Conservation (phyloP, 2,329 filamentous ascomycete species). For the Penicillium sp. region DNA sequence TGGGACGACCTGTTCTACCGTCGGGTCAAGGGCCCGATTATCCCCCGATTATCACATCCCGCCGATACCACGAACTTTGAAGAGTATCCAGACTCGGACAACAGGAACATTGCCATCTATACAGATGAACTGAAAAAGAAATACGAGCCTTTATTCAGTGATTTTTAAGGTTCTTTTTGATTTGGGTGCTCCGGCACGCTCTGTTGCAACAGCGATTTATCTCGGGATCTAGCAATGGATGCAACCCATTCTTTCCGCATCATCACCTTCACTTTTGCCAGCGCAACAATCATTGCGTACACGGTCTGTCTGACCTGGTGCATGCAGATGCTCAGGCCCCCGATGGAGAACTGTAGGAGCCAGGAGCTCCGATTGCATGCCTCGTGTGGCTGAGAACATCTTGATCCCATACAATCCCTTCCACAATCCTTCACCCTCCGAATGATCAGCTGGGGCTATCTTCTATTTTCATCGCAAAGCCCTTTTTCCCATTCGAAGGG, state of each 20-base stretch:
- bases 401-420: no score
- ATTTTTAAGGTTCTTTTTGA: conserved; percentile 46
- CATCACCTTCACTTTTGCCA: background rate
- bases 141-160: conserved; percentile 56
- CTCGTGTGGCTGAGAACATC: no score
- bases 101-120: conserved; percentile 48
- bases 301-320: background rate
- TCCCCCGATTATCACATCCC: conserved; percentile 54
- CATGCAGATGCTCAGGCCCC: no score
- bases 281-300: background rate
- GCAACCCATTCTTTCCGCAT: background rate
- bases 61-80: conserved; percentile 61
- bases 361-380: no score
- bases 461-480: no score
- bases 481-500: no score
- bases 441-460: background rate
- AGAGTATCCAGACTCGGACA: conserved; percentile 56
- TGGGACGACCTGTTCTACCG: conserved; percentile 60
- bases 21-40: conserved; percentile 55
- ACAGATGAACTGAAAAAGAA: conserved; percentile 56
- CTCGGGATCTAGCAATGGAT: background rate
- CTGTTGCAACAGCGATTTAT: conserved; percentile 8
- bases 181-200: background rate
- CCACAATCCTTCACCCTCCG: background rate
- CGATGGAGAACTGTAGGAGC: no score